phyloP scores from a whole-genome alignment of 202 grass and related monocot species.

The Zoysia matrella region DNA sequence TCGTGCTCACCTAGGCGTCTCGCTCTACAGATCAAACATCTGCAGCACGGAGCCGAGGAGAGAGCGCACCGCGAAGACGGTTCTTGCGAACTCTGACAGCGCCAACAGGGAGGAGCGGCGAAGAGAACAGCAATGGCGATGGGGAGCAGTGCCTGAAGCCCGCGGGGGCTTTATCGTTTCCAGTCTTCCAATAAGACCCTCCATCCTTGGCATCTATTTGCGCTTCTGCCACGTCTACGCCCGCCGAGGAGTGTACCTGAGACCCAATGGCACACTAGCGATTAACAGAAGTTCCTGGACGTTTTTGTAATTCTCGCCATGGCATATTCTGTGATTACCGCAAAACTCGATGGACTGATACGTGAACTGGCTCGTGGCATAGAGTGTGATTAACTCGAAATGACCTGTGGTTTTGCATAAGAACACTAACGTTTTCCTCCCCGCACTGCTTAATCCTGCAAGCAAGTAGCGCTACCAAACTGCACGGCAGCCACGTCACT shows the following conservation, averaged over 20 bases:
- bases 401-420: conserved; percentile 13
- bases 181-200: conserved; percentile 48
- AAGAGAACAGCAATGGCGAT: conserved; percentile 51
- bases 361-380: background rate
- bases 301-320: background rate
- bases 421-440: background rate
- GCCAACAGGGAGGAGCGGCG: conserved; percentile 25
- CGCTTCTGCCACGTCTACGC: background rate
- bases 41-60: conserved; percentile 18
- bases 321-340: conserved; percentile 7
- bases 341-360: background rate
- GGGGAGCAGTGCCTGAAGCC: conserved; percentile 7
- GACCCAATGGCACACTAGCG: background rate
- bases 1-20: background rate
- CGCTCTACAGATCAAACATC: conserved; percentile 44
- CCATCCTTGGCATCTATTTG: background rate
- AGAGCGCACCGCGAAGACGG: conserved; percentile 21
- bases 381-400: background rate
- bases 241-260: conserved; percentile 8
- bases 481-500: background rate
- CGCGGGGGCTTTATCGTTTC: conserved; percentile 54
- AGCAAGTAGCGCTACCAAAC: background rate
- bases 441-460: background rate
- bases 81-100: conserved; percentile 35
- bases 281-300: background rate